A percentile compares a stretch with the other conserved stretches of the same genome.
Evolutionary conservation across 352 stramenopile species (phyloP).

Genomic region (Pythium monospermum): DNA sequence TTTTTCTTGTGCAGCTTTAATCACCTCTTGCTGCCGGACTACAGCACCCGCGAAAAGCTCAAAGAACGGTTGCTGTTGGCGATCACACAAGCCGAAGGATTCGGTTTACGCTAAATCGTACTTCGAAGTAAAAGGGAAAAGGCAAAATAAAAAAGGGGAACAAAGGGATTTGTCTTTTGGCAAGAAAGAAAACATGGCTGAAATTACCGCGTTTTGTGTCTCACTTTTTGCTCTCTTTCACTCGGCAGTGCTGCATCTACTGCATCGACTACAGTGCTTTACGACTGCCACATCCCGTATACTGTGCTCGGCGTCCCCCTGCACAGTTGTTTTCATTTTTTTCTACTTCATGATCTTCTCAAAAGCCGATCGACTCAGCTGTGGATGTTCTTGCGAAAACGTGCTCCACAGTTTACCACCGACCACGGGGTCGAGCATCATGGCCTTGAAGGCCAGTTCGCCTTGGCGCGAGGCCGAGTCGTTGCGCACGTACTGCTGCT

Average conservation of each 20-base stretch:
- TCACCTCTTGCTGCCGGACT: conserved; percentile 82
- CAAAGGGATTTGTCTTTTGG: too few species aligned
- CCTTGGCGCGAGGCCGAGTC: conserved; percentile 30
- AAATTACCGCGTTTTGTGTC: too few species aligned
- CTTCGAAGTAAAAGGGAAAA: too few species aligned
- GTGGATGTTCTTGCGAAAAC: conserved; percentile 24
- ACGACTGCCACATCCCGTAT: background rate
- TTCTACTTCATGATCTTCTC: conserved; percentile 27
- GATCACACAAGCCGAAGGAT: conserved; percentile 83
- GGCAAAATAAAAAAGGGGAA: too few species aligned
- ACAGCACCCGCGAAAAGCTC: conserved; percentile 70
- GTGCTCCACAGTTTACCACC: conserved; percentile 27
- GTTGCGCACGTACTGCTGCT: conserved; percentile 22
- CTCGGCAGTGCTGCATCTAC: too few species aligned
- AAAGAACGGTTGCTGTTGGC: conserved; percentile 70
- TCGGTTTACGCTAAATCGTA: conserved; percentile 76
- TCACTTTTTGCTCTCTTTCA: too few species aligned
- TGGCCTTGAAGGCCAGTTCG: conserved; percentile 32
- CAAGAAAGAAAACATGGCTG: too few species aligned
- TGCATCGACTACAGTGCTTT: background rate
- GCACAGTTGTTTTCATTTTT: background rate
- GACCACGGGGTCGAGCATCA: conserved; percentile 26
- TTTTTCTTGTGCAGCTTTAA: conserved; percentile 60
- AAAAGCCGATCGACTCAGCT: conserved; percentile 31
- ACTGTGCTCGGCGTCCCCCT: background rate